Evolutionary conservation across 1,284 basidiomycete species (phyloP).

Genomic region (Trichosporon coremiiforme): DNA sequence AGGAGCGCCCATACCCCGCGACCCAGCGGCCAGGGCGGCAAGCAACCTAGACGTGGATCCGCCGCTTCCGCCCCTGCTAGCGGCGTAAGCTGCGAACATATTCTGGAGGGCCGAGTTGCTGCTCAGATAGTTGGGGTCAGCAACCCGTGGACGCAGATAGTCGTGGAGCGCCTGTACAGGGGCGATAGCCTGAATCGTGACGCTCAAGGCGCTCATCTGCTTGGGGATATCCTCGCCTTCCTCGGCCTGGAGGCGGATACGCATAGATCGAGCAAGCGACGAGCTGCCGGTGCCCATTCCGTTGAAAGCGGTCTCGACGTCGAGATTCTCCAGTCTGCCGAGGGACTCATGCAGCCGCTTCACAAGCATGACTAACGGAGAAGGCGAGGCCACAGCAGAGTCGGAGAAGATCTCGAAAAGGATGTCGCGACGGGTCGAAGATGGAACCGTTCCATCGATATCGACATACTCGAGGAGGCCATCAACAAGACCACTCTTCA

Average conservation of each 20-base stretch:
- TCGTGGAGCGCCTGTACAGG: constrained; percentile 94
- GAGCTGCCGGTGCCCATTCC: constrained; percentile 34
- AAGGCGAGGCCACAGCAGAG: constrained; percentile 59
- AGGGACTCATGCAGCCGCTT: constrained; percentile 93
- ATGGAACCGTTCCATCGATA: constrained; percentile 60
- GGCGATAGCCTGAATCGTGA: constrained; percentile 94
- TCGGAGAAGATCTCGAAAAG: constrained; percentile 72
- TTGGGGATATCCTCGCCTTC: constrained; percentile 84
- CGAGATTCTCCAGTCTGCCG: constrained; percentile 90
- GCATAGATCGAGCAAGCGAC: constrained; percentile 58
- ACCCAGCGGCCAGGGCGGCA: constrained; percentile 54
- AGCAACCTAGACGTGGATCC: constrained; percentile 61
- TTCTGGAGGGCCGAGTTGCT: constrained; percentile 66
- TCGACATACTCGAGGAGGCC: constrained; percentile 80
- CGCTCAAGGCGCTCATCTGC: constrained; percentile 81
- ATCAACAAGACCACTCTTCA: constrained; percentile 91
- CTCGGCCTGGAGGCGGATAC: constrained; percentile 80
- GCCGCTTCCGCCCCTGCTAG: constrained; percentile 33
- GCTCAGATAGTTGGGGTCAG: constrained; percentile 65
- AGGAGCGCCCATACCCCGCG: constrained; percentile 33
- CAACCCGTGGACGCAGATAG: constrained; percentile 84
- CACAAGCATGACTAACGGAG: constrained; percentile 77
- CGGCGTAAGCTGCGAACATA: constrained; percentile 86
- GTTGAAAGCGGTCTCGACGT: constrained; percentile 75
- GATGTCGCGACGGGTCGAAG: constrained; percentile 66